These are phyloP conservation scores for Salinomyces thailandicus DNA, from an alignment of 2,329 filamentous ascomycete species.

Conservation along the genomic window DNA sequence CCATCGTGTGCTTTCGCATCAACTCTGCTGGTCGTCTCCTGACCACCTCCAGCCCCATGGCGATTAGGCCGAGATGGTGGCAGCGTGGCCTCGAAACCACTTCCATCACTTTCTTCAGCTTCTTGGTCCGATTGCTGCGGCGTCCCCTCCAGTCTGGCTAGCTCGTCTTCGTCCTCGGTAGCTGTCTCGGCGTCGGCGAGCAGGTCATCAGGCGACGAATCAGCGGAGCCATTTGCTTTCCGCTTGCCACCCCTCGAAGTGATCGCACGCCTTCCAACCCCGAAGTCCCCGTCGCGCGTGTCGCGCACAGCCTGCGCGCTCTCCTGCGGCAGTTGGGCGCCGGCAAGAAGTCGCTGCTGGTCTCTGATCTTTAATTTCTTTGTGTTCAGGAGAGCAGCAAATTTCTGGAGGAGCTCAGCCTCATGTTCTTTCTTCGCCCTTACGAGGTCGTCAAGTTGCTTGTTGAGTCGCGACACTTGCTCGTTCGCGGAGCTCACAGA, in stretches of 20 bases:
- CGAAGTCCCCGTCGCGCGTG: conserved; percentile 5
- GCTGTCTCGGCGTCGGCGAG: conserved; percentile 30
- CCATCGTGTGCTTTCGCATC: conserved; percentile 2
- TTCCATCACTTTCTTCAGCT: conserved; percentile 16
- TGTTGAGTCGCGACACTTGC: conserved; percentile 48
- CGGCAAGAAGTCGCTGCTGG: conserved; percentile 53
- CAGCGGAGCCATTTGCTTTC: conserved; percentile 25
- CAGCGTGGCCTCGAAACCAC: conserved; percentile 3
- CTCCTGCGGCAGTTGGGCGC: conserved; percentile 55
- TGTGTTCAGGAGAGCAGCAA: conserved; percentile 59
- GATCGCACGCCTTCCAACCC: conserved; percentile 12
- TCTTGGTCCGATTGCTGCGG: conserved; percentile 16
- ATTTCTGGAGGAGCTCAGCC: conserved; percentile 56
- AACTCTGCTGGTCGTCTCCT: neutral
- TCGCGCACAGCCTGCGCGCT: conserved; percentile 14
- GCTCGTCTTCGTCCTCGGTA: conserved; percentile 34
- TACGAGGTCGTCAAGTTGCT: conserved; percentile 56
- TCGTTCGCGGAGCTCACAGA: conserved; percentile 40
- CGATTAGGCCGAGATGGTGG: neutral
- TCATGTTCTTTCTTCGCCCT: conserved; percentile 58
- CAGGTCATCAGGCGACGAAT: conserved; percentile 39
- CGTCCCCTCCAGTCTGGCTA: conserved; percentile 13
- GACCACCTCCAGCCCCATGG: conserved; percentile 1
- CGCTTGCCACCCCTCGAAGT: conserved; percentile 24
- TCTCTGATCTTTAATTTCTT: conserved; percentile 73